Base-by-base conservation (phyloP, 2,329 filamentous ascomycete genomes). In the Stromatinia cepivora region DNA sequence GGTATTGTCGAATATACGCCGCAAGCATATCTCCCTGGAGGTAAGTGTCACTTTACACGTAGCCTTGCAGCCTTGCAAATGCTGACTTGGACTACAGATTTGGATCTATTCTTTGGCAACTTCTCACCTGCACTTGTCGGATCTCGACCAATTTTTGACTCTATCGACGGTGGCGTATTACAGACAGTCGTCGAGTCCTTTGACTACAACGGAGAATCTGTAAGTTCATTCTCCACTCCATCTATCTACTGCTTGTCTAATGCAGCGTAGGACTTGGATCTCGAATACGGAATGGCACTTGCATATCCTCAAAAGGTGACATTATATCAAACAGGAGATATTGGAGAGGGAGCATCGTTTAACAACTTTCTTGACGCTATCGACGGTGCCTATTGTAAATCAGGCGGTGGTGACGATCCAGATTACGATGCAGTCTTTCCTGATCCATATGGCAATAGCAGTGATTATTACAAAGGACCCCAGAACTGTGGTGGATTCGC, bases 201-300 rank as follows among this genome's bases (percentile, higher is more conserved):
- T 68, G 75, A 75, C 57, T 78, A 74, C 72, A 82, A 82, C 31
- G 82, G 81, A 57, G 86, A 88, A 78, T 84, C 84, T 1, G 74
- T 72, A 15, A 67, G 71, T 67, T 42, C 5, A 25, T 62, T 62
- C 1, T 48, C 8, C 31, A 34, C 20, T 28, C 34, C 48, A 20
- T 11, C n/a, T 17, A 48, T 34, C 31, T 46, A 53, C 48, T 25
- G 5, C 3, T 36, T 50, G 66, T 22, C 67, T 57, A 50, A 69
- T 46, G 15, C 5, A 52, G 54, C 28, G 11, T 34, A 72, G 67
- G 78, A 84, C 52, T 80, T 88, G 17, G 86, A 88, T 72, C 80
- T 88, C 4, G 79, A 86, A 70, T 84, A 86, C 71, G 83, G 83
- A 66, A 86, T 85, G 77, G 77, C 84, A 10, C 78, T 87, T 50